phyloP scores from a whole-genome alignment of 768 basidiomycete genomes.

The Chalciporus pseudorubinellus region DNA sequence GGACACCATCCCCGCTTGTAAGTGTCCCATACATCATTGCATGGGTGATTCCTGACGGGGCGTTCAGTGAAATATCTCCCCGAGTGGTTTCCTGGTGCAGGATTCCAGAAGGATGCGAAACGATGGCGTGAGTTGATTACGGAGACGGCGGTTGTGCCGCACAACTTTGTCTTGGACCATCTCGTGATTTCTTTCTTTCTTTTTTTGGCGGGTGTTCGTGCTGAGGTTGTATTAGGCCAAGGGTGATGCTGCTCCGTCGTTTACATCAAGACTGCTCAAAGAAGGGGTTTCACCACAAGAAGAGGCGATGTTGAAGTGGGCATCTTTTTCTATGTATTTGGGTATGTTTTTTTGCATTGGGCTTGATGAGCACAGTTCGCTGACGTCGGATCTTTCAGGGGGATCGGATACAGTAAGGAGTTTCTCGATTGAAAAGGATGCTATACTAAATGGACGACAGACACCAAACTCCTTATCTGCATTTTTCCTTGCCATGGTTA shows the following conservation, averaged over 20 bases:
- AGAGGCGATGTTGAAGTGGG: slow-evolving; percentile 12
- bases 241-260: slow-evolving; percentile 11
- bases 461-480: slow-evolving; percentile 5
- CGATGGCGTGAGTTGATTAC: too few species aligned
- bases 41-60: too few species aligned
- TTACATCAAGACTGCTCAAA: slow-evolving; percentile 12
- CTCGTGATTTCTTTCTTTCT: slow-evolving; percentile 1
- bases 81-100: slow-evolving; percentile 22
- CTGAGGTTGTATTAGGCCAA: background rate
- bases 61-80: slow-evolving; percentile 12
- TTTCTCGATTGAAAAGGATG: too few species aligned
- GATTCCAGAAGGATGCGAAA: slow-evolving; percentile 14
- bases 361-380: too few species aligned
- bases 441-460: slow-evolving; percentile 12
- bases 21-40: too few species aligned
- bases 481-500: slow-evolving; percentile 21
- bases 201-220: too few species aligned
- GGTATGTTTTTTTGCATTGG: slow-evolving; percentile 4
- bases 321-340: slow-evolving; percentile 14
- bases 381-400: too few species aligned
- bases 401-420: too few species aligned
- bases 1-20: slow-evolving; percentile 3
- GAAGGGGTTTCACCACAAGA: slow-evolving; percentile 11
- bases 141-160: too few species aligned
- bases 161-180: background rate